Evolutionary conservation across 345 rosid species (phyloP), one percentile per base, ranked within the genome.

Genomic region (Erodium maritimum): DNA sequence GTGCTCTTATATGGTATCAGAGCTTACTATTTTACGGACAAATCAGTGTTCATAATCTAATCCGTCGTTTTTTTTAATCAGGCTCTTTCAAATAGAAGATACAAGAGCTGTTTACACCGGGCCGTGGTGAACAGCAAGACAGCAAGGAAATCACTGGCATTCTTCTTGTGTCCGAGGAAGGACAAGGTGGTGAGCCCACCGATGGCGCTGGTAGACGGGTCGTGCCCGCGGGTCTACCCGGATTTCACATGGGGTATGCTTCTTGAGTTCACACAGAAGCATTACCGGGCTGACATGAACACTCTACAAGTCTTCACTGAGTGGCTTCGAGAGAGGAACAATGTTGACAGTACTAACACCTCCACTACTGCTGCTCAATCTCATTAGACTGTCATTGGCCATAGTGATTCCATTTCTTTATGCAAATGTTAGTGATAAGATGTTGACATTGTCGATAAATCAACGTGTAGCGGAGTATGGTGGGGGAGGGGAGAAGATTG

Each of bases 111-210:
- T 72, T 55, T 94, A 75, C 99, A 94, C 74, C 67, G 93, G 55
- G 99, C 99, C 13, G 96, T 94, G 42, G 97, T 94, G 64, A 94
- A 90, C 77, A 87, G 79, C 52, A 62, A 65, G 61, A 90, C 75
- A 1, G 69, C 88, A 21, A 87, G 99, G 62, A 94, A 90, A 77
- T 90, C 99, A 24, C 88, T 94, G n/a, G 97, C 99, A 10, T 94
- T 94, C 78, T 94, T 94, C 73, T 48, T 90, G 61, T 87, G 97
- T 73, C 99, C 99, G 0, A 76, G 65, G 79, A 76, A 63, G 14
- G 97, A 90, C 60, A 85, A 73, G 73, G 80, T 87, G 62, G 84
- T 94, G 56, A 74, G 73, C 59, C 95, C 99, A 66, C 99, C 97
- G 19, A 55, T 52, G 0, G 83, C 85, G 63, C 73, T 93, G 65